phyloP scores from a whole-genome alignment of 2,329 filamentous ascomycete genomes.

The Colletotrichum lindemuthianum region DNA sequence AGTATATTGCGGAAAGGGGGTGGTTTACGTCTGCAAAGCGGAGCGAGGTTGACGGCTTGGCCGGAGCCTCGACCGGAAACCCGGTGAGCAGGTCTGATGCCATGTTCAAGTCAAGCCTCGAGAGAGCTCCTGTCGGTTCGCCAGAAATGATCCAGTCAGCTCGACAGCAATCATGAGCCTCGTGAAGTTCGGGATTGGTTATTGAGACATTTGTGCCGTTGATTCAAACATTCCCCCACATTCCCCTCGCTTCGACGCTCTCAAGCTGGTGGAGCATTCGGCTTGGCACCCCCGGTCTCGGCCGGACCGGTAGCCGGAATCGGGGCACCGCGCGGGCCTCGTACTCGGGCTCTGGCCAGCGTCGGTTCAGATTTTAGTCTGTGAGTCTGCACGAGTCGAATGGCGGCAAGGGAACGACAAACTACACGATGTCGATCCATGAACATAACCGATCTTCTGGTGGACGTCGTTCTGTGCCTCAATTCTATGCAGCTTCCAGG shows the following conservation, averaged over 20 bases:
- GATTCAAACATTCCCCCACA: slow-evolving; percentile 15
- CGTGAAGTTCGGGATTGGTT: neutral
- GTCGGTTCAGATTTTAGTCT: neutral
- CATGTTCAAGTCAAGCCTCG: neutral
- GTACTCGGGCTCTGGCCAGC: neutral
- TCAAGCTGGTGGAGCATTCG: slow-evolving; percentile 7
- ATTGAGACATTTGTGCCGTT: neutral
- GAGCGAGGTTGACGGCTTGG: slow-evolving; percentile 16
- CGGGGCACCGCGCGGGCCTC: neutral
- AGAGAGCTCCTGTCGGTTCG: neutral
- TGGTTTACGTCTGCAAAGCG: slow-evolving; percentile 30
- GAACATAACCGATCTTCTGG: no score
- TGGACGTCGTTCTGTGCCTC: no score
- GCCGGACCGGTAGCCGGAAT: slow-evolving; percentile 8
- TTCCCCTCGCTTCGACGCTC: slow-evolving; percentile 24
- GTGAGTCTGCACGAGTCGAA: no score
- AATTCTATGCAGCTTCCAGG: no score
- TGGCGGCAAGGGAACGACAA: no score
- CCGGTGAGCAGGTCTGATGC: slow-evolving; percentile 22
- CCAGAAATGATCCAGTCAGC: no score
- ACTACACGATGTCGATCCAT: no score
- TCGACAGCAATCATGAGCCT: no score
- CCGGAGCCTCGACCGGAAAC: slow-evolving; percentile 21
- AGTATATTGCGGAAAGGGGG: no score
- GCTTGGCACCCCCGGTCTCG: slow-evolving; percentile 23